A percentile compares a stretch with the other conserved stretches of the same genome.
Conservation (phyloP, 306 rosid genomes). For the Lithocarpus polystachyus region DNA sequence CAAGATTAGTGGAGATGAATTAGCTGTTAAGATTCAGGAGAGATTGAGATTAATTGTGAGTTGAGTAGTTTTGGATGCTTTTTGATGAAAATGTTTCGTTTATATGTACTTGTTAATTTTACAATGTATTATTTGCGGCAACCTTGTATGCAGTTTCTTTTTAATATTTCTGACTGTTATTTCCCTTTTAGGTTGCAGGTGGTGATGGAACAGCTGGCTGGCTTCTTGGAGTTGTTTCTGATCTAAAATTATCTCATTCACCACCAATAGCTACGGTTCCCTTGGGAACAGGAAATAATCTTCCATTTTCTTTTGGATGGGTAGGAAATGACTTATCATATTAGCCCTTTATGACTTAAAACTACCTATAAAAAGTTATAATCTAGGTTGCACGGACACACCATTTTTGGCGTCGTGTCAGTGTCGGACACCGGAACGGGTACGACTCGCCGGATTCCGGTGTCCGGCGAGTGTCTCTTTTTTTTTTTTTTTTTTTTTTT, state of each 20-base stretch:
- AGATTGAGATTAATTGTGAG: slow-evolving; percentile 78
- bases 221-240: slow-evolving; percentile 98
- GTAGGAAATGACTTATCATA: slow-evolving; percentile 40
- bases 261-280: slow-evolving; percentile 94
- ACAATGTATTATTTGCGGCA: background rate
- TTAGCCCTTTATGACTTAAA: background rate
- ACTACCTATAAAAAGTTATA: background rate
- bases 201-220: slow-evolving; percentile 99
- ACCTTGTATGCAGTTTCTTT: slow-evolving; percentile 11
- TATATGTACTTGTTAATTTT: background rate
- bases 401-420: too few species aligned
- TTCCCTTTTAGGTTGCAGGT: slow-evolving; percentile 78
- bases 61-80: slow-evolving; percentile 4
- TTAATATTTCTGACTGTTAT: slow-evolving; percentile 15
- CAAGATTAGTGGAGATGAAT: slow-evolving; percentile 50
- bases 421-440: too few species aligned
- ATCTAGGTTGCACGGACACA: too few species aligned
- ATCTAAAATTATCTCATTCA: slow-evolving; percentile 74
- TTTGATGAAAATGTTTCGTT: background rate
- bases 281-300: slow-evolving; percentile 95
- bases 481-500: too few species aligned
- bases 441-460: too few species aligned
- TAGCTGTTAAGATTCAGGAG: slow-evolving; percentile 51
- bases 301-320: slow-evolving; percentile 99
- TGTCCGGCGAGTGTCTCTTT: too few species aligned